Percentiles rank a stretch among this genome's conserved stretches.
Conservation (phyloP, 2,329 filamentous ascomycete species). For the Ceratocystis ficicola region DNA sequence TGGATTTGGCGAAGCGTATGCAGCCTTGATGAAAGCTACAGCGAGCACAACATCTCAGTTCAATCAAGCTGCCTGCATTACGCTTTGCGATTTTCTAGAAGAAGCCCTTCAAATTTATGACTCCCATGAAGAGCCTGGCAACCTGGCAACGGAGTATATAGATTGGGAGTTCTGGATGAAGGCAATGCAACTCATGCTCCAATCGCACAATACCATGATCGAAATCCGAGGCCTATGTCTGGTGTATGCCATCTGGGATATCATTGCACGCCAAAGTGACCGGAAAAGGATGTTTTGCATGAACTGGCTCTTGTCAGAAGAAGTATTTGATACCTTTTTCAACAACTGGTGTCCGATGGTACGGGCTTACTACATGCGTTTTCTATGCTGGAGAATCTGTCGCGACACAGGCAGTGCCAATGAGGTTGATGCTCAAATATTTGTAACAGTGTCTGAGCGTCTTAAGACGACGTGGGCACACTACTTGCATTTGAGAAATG, state of each 20-base stretch:
- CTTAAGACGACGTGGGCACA: constrained; percentile 65
- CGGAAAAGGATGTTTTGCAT: constrained; percentile 60
- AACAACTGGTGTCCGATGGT: constrained; percentile 96
- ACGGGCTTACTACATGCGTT: constrained; percentile 78
- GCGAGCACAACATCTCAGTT: constrained; percentile 66
- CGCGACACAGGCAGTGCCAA: constrained; percentile 57
- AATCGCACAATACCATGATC: constrained; percentile 78
- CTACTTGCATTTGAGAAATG: constrained; percentile 61
- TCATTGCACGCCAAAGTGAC: constrained; percentile 50
- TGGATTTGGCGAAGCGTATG: constrained; percentile 66
- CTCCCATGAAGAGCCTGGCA: constrained; percentile 35
- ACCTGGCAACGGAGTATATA: constrained; percentile 37
- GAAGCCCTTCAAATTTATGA: constrained; percentile 58
- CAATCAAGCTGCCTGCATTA: constrained; percentile 73
- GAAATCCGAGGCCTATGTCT: constrained; percentile 77
- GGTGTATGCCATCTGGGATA: constrained; percentile 68
- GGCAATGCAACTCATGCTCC: constrained; percentile 65
- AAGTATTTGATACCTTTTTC: constrained; percentile 69
- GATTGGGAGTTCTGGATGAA: constrained; percentile 80
- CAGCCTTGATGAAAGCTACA: constrained; percentile 57
- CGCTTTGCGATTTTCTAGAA: constrained; percentile 82
- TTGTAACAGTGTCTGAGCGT: constrained; percentile 52
- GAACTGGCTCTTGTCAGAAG: constrained; percentile 61
- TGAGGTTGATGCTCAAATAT: constrained; percentile 54
- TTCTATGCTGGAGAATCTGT: constrained; percentile 81